phyloP scores from a whole-genome alignment of 192 early-diverging fungal genomes.

The Rhizophagus sp. region DNA sequence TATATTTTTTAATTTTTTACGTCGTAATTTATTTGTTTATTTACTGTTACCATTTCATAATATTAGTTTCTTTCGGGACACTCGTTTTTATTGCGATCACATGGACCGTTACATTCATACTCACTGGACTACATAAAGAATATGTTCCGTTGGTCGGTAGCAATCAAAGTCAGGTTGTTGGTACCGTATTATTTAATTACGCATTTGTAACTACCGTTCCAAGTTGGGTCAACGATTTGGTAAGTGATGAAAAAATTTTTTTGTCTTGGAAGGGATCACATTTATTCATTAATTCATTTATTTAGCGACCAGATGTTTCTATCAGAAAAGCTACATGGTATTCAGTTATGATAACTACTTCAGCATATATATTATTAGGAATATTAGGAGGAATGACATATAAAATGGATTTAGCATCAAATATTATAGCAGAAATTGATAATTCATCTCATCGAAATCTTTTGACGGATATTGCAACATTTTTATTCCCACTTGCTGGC shows the following conservation, averaged over 20 bases:
- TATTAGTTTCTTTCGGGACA: slow-evolving; percentile 56
- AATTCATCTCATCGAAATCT: slow-evolving; percentile 15
- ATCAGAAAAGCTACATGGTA: slow-evolving; percentile 59
- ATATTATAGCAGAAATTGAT: slow-evolving; percentile 44
- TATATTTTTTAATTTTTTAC: too few relatives aligned
- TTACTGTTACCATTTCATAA: too few relatives aligned
- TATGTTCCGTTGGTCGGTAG: slow-evolving; percentile 54
- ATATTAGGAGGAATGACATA: slow-evolving; percentile 51
- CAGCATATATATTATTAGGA: slow-evolving; percentile 55
- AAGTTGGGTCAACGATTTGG: slow-evolving; percentile 64
- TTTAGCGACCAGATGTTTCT: slow-evolving; percentile 49
- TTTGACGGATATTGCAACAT: slow-evolving; percentile 41
- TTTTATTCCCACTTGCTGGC: slow-evolving; percentile 55
- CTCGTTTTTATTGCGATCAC: slow-evolving; percentile 52
- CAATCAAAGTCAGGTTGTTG: slow-evolving; percentile 55
- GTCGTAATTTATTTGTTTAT: too few relatives aligned
- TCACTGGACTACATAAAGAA: slow-evolving; percentile 45
- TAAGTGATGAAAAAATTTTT: slow-evolving; percentile 9
- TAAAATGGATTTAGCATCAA: slow-evolving; percentile 38
- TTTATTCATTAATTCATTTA: background rate
- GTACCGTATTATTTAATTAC: slow-evolving; percentile 74
- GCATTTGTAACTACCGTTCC: slow-evolving; percentile 68
- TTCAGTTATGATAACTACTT: slow-evolving; percentile 45
- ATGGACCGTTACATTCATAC: slow-evolving; percentile 58
- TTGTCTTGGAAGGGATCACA: too few relatives aligned